phyloP scores from a whole-genome alignment of 768 basidiomycete genomes.

The Lactarius vividus region DNA sequence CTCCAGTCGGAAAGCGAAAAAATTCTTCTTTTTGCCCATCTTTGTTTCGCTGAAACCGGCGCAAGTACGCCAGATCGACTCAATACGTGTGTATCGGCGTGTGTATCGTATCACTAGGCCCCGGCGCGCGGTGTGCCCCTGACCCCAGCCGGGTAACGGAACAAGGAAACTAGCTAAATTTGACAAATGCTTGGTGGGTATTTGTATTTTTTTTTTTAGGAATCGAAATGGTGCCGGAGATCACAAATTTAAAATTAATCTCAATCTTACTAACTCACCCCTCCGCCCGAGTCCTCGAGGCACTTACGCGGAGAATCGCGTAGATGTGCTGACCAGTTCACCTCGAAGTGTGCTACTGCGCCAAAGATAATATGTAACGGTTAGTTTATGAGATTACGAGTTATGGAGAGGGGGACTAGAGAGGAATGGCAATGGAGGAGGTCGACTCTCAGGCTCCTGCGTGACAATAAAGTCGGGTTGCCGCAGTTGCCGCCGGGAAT shows the following conservation, averaged over 20 bases:
- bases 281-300: slow-evolving; percentile 7
- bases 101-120: neutral
- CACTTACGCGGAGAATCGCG: slow-evolving; percentile 4
- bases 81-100: neutral
- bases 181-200: neutral
- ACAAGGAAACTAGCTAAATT: neutral
- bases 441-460: neutral
- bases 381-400: neutral
- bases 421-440: neutral
- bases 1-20: neutral
- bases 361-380: neutral
- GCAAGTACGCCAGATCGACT: neutral
- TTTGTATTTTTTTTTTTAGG: too few relatives aligned
- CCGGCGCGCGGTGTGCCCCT: neutral
- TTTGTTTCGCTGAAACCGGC: neutral
- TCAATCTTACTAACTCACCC: slow-evolving; percentile 4
- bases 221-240: neutral
- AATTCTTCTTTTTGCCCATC: neutral
- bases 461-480: neutral
- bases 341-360: neutral
- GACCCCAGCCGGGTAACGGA: neutral
- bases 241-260: slow-evolving; percentile 13
- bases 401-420: too few relatives aligned
- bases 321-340: neutral
- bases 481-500: slow-evolving; percentile 8